Evolutionary conservation across 1,284 basidiomycete genomes (phyloP), one percentile per base, ranked within the genome.

Genomic region (Leccinum solheimii): DNA sequence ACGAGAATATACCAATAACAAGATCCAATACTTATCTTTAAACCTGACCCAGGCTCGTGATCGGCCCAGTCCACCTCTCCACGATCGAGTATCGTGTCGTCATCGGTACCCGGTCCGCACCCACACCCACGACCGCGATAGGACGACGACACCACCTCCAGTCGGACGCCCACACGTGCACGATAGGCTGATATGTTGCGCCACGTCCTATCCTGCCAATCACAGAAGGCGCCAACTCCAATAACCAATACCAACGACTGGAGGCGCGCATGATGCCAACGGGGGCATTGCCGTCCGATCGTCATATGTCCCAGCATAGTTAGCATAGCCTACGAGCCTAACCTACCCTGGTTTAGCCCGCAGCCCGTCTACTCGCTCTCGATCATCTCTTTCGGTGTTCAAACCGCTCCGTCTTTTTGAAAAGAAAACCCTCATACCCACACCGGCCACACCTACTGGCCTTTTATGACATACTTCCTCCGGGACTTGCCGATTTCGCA

Each of bases 351-450:
- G 45, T 23, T 48, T 48, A 48, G 45, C 45, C 45, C 45, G 21
- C 45, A 23, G 45, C 7, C 21, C 45, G 45, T 48, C 21, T 48
- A 48, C 13, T 48, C 21, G 45, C 45, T 23, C 45, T 48, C 45
- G 45, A 48, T 48, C 40, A 48, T 48, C 40, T 43, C 43, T 13
- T 21, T 55, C 38, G 45, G 26, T 8, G n/a, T 55, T 55, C 50
- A 3, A 52, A 23, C 34, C 49, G 32, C 32, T n/a, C 38, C 38
- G 38, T n/a, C 16, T 40, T 40, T 21, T 48, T 48, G 45, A 48
- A 48, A 13, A 48, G 45, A 23, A 55, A 60, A 60, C 60, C 59
- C 62, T 65, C 58, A 48, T 49, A 65, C 67, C 67, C 67, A 70
- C 65, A 38, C 36, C 43, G 13, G 45, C 45, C 45, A 23, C 45